Percentiles rank a stretch among this genome's conserved stretches.
phyloP scores from a whole-genome alignment of 306 rosid genomes.

The Prinsepia uniflora region DNA sequence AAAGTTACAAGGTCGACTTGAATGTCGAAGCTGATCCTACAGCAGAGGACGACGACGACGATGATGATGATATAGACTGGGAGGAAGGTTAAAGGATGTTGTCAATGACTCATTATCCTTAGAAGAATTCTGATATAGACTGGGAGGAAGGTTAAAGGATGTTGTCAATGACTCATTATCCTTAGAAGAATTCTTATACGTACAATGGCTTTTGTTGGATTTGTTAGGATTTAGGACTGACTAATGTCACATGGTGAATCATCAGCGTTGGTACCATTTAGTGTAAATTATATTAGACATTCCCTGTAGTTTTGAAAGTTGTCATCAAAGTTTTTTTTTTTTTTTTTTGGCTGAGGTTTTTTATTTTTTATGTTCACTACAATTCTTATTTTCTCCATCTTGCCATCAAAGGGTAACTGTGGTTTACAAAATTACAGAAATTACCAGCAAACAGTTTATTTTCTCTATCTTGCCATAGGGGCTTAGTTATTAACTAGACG shows the following conservation, averaged over 20 bases:
- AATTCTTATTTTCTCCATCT: background rate
- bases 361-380: background rate
- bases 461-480: too few species aligned
- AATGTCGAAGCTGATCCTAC: constrained; percentile 66
- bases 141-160: constrained; percentile 84
- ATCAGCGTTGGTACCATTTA: background rate
- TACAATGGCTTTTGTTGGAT: background rate
- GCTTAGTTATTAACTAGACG: too few species aligned
- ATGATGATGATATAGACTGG: constrained; percentile 73
- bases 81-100: constrained; percentile 65
- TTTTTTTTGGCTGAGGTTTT: background rate
- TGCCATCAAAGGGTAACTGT: too few species aligned
- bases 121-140: constrained; percentile 34
- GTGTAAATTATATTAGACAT: background rate
- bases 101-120: background rate
- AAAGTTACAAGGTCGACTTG: constrained; percentile 74
- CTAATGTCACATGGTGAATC: background rate
- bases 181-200: constrained; percentile 1
- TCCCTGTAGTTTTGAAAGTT: background rate
- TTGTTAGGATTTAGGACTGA: constrained; percentile 6
- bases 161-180: background rate
- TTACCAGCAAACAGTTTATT: too few species aligned
- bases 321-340: background rate
- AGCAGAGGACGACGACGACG: constrained; percentile 46
- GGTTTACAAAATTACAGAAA: too few species aligned